Evolutionary conservation across 208 protist genomes (phyloP).

Genomic region (Paratrypanosoma confusum): DNA sequence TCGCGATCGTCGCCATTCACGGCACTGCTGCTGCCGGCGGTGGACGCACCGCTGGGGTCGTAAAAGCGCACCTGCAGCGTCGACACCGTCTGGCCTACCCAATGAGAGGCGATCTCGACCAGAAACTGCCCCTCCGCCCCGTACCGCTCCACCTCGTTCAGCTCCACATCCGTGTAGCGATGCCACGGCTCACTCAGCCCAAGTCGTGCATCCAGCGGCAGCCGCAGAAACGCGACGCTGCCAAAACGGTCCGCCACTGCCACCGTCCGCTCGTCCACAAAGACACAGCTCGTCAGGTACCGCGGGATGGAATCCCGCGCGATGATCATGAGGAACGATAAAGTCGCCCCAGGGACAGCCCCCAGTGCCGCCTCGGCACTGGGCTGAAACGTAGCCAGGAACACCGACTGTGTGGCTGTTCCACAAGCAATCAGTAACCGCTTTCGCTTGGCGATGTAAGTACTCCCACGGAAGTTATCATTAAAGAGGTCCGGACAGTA

Average conservation of each 20-base stretch:
- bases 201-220: conserved; percentile 36
- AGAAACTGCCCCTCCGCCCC: conserved; percentile 35
- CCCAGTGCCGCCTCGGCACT: conserved; percentile 4
- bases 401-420: conserved; percentile 52
- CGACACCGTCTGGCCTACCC: conserved; percentile 57
- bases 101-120: conserved; percentile 51
- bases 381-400: conserved; percentile 52
- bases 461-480: conserved; percentile 12
- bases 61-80: conserved; percentile 29
- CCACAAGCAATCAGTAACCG: conserved; percentile 69
- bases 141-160: conserved; percentile 28
- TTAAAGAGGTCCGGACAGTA: conserved; percentile 8
- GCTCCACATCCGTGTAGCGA: conserved; percentile 36
- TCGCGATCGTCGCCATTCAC: background rate
- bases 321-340: conserved; percentile 52
- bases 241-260: conserved; percentile 66
- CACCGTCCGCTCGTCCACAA: conserved; percentile 59
- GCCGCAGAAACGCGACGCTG: conserved; percentile 47
- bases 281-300: conserved; percentile 34
- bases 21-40: no score
- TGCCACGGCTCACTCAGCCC: conserved; percentile 47
- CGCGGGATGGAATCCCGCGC: conserved; percentile 55
- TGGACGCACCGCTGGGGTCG: conserved; percentile 40
- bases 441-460: conserved; percentile 20
- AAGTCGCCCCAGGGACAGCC: background rate